Conservation (phyloP, 2,329 filamentous ascomycete genomes). For the Neonectria faginata region DNA sequence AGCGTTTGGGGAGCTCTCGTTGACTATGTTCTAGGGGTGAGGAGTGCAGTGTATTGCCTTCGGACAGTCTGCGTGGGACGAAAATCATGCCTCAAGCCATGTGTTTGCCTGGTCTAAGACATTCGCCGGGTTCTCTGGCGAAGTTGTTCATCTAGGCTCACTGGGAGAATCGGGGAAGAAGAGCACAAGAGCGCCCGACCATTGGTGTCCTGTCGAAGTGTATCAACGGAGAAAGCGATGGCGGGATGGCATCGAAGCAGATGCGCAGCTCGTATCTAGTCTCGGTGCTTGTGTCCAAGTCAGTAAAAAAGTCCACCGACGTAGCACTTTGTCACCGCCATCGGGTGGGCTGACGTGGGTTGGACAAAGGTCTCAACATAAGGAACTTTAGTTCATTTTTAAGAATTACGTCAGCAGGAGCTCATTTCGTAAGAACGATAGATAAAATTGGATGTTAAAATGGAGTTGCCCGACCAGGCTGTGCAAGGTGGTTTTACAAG, state of each 20-base stretch:
- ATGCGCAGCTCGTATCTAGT: neutral
- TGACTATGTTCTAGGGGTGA: neutral
- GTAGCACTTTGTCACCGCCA: neutral
- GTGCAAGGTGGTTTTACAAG: neutral
- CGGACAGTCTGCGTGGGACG: neutral
- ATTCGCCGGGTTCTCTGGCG: neutral
- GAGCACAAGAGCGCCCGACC: neutral
- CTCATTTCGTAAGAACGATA: neutral
- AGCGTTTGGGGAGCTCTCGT: neutral
- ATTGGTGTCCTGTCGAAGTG: neutral
- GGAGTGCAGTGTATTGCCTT: neutral
- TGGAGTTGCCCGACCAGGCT: neutral
- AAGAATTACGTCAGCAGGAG: neutral
- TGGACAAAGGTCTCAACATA: neutral
- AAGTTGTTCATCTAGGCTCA: neutral
- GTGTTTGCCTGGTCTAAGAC: neutral
- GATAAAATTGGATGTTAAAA: neutral
- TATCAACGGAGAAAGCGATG: neutral
- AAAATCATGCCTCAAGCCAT: neutral
- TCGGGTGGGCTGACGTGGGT: conserved; percentile 9
- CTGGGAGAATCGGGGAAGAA: neutral
- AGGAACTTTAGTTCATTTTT: conserved; percentile 11
- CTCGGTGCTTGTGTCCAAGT: neutral
- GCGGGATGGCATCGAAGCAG: neutral
- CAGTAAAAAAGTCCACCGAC: neutral